These are phyloP conservation scores for Geotrichum carabidarum DNA, from an alignment of 1,139 yeast species.

Conservation along the genomic window DNA sequence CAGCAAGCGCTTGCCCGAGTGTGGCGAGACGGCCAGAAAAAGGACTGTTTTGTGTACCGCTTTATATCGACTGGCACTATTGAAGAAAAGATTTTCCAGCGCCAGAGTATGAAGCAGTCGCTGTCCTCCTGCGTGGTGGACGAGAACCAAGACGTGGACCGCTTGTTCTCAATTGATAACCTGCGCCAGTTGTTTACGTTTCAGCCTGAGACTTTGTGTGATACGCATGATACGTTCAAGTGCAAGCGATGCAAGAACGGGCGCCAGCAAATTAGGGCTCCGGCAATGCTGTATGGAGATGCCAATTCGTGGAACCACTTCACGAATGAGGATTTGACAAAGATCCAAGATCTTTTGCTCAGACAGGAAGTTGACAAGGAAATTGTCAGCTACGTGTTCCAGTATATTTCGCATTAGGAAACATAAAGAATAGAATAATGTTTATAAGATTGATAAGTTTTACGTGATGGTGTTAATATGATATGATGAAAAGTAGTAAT, in stretches of 20 bases:
- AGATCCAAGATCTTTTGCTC: slow-evolving; percentile 71
- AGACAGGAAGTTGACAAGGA: slow-evolving; percentile 64
- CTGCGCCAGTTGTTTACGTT: slow-evolving; percentile 71
- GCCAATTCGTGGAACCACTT: slow-evolving; percentile 97
- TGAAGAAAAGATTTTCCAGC: slow-evolving; percentile 91
- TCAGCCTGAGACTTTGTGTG: slow-evolving; percentile 65
- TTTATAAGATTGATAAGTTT: not conserved
- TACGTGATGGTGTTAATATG: not conserved
- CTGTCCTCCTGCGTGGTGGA: slow-evolving; percentile 95
- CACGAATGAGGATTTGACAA: slow-evolving; percentile 52
- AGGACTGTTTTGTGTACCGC: slow-evolving; percentile 90
- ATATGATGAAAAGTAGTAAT: not conserved
- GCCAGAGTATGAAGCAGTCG: slow-evolving; percentile 94
- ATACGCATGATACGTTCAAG: slow-evolving; percentile 87
- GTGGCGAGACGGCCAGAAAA: slow-evolving; percentile 98
- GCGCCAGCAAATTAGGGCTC: slow-evolving; percentile 60
- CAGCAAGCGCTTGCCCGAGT: slow-evolving; percentile 97
- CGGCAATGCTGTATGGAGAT: slow-evolving; percentile 95
- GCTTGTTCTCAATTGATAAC: slow-evolving; percentile 79
- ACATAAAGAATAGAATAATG: not conserved
- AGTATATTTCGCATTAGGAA: slow-evolving; percentile 72
- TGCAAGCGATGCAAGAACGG: slow-evolving; percentile 78
- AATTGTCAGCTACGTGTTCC: slow-evolving; percentile 83
- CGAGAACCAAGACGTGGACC: slow-evolving; percentile 90
- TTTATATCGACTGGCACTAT: slow-evolving; percentile 93